These are phyloP conservation scores for Grosmannia clavigera DNA, from an alignment of 2,329 filamentous ascomycete genomes.

Conservation along the genomic window DNA sequence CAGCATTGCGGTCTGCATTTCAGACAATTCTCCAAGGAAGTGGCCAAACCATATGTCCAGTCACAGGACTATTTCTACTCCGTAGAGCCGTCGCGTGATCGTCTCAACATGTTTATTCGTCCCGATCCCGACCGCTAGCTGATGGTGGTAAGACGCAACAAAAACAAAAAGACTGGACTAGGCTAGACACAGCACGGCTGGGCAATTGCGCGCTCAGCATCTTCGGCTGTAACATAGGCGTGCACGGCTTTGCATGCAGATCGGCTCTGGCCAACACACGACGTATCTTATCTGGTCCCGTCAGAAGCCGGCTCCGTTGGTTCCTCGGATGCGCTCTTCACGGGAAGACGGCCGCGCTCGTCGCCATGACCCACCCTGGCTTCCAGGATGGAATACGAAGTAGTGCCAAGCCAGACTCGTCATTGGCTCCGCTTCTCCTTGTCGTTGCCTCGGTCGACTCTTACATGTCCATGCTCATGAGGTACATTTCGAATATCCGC, in stretches of 20 bases:
- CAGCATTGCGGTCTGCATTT: background rate
- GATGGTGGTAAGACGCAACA: background rate
- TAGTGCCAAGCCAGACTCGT: background rate
- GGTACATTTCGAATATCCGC: constrained; percentile 83
- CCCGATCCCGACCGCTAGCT: background rate
- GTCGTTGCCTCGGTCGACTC: background rate
- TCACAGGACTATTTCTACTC: too few relatives aligned
- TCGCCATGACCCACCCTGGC: background rate
- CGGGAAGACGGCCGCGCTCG: background rate
- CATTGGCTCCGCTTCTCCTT: background rate
- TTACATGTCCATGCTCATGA: constrained; percentile 73
- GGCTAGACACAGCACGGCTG: too few relatives aligned
- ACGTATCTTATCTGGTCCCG: background rate
- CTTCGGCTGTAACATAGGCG: background rate
- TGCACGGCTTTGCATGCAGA: background rate
- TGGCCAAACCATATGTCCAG: background rate
- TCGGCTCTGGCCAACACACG: background rate
- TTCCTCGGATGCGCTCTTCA: background rate
- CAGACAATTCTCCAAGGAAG: background rate
- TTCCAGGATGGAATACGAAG: background rate
- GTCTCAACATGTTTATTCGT: background rate
- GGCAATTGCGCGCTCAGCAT: background rate
- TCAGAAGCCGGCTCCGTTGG: background rate
- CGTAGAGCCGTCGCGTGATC: background rate
- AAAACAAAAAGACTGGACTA: background rate